Conservation (phyloP, 768 basidiomycete genomes). For the Lactarius vividus region DNA sequence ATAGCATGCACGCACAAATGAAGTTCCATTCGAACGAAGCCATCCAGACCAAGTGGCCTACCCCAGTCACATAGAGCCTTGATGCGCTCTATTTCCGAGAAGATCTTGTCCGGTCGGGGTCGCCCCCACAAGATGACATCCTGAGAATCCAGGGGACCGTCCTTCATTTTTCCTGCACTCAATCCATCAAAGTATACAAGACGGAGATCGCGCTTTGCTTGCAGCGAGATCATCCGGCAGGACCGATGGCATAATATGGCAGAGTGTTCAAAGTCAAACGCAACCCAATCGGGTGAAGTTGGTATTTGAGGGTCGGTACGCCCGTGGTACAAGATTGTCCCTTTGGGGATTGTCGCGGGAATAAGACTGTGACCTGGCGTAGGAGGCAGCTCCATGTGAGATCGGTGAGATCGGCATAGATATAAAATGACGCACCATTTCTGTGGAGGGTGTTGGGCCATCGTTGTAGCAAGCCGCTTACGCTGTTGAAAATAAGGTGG, state of each 20-base stretch:
- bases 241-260: constrained; percentile 13
- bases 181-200: constrained; percentile 27
- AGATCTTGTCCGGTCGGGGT: constrained; percentile 25
- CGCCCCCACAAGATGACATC: constrained; percentile 38
- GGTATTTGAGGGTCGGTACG: constrained; percentile 11
- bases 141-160: constrained; percentile 38
- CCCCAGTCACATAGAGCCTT: constrained; percentile 38
- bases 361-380: constrained; percentile 22
- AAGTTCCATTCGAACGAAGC: constrained; percentile 32
- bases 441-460: constrained; percentile 38
- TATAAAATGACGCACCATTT: constrained; percentile 19
- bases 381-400: not conserved
- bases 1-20: constrained; percentile 20
- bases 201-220: constrained; percentile 21
- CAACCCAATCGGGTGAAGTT: constrained; percentile 21
- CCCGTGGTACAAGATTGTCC: constrained; percentile 27
- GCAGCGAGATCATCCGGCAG: constrained; percentile 15
- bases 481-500: constrained; percentile 38
- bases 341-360: constrained; percentile 21
- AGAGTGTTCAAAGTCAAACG: constrained; percentile 25
- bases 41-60: constrained; percentile 34
- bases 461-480: constrained; percentile 38
- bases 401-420: not conserved
- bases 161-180: constrained; percentile 26
- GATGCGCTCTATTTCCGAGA: constrained; percentile 32